Conservation (phyloP, 805 yeast species). For the Maudiozyma barnettii region DNA sequence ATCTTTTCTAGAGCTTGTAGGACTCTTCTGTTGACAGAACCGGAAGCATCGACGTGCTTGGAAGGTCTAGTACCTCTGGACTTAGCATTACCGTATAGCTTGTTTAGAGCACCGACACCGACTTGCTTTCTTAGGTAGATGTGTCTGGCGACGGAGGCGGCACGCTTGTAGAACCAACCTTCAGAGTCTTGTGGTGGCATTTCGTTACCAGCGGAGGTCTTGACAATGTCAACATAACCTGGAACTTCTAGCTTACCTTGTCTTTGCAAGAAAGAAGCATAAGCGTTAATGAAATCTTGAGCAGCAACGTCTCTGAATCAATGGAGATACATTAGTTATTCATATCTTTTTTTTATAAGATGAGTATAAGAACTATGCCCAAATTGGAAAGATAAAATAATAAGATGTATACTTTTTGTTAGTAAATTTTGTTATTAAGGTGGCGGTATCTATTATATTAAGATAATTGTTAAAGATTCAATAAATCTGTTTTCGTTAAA, state of each 20-base stretch:
- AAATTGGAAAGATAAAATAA: too few relatives aligned
- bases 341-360: not conserved
- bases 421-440: too few relatives aligned
- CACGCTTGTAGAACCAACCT: conserved; percentile 99
- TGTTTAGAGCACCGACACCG: conserved; percentile 99
- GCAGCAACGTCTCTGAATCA: conserved; percentile 97
- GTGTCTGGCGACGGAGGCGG: conserved; percentile 99
- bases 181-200: conserved; percentile 99
- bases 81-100: conserved; percentile 97
- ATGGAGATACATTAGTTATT: not conserved
- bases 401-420: too few relatives aligned
- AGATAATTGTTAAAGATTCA: too few relatives aligned
- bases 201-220: conserved; percentile 98
- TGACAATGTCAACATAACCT: conserved; percentile 99
- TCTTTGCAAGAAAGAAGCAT: conserved; percentile 99
- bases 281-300: conserved; percentile 98
- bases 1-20: conserved; percentile 97
- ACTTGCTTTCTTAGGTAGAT: conserved; percentile 98
- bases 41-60: conserved; percentile 98
- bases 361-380: too few relatives aligned
- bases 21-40: conserved; percentile 97
- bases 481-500: too few relatives aligned
- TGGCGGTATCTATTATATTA: too few relatives aligned
- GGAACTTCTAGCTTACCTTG: conserved; percentile 99
- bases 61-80: conserved; percentile 99